Conservation (phyloP, 257 asterid genomes). For the Scutellaria baicalensis region DNA sequence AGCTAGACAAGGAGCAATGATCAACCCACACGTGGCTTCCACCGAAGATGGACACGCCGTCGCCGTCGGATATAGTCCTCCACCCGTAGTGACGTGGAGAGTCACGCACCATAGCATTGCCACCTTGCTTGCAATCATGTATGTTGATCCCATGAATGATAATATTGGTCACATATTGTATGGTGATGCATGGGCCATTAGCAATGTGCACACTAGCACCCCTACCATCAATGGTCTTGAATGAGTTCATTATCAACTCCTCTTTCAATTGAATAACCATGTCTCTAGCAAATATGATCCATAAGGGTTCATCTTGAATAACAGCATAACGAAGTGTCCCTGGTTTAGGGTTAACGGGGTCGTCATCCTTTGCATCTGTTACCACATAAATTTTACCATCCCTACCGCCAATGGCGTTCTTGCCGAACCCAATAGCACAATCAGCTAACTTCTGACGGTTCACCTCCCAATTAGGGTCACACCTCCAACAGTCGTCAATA, state of each 20-base stretch:
- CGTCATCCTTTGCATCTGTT: slow-evolving; percentile 34
- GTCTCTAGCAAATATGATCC: slow-evolving; percentile 58
- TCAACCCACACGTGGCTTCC: slow-evolving; percentile 67
- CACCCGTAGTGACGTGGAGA: slow-evolving; percentile 52
- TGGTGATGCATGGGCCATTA: slow-evolving; percentile 60
- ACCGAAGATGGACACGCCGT: slow-evolving; percentile 57
- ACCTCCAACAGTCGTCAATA: slow-evolving; percentile 58
- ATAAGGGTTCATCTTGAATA: slow-evolving; percentile 43
- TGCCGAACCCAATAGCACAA: slow-evolving; percentile 63
- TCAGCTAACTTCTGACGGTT: slow-evolving; percentile 50
- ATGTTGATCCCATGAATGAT: slow-evolving; percentile 52
- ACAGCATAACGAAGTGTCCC: slow-evolving; percentile 59
- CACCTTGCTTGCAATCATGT: slow-evolving; percentile 65
- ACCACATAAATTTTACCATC: slow-evolving; percentile 56
- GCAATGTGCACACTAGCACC: slow-evolving; percentile 64
- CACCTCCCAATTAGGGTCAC: slow-evolving; percentile 46
- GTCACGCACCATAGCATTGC: slow-evolving; percentile 56
- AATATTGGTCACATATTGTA: slow-evolving; percentile 51
- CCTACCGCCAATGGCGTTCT: slow-evolving; percentile 51
- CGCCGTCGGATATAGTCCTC: slow-evolving; percentile 57
- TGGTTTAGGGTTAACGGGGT: slow-evolving; percentile 43
- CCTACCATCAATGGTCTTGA: slow-evolving; percentile 63
- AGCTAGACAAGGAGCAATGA: slow-evolving; percentile 54
- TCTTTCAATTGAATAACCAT: slow-evolving; percentile 55
- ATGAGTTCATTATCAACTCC: slow-evolving; percentile 59